Conservation (phyloP, 257 asterid species). For the Coffea eugenioides region DNA sequence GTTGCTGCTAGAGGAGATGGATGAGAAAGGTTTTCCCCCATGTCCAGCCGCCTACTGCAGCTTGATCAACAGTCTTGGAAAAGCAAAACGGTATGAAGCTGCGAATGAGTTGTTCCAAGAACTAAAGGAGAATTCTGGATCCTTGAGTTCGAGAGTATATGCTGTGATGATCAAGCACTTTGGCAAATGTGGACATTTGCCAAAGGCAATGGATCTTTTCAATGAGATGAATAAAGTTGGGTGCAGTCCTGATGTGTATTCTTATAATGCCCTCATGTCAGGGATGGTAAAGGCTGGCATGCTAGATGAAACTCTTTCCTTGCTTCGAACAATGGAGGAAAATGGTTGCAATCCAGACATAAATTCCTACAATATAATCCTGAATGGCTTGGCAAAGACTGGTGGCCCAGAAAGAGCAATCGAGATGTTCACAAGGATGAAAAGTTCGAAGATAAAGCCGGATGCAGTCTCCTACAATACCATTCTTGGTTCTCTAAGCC, state of each 20-base stretch:
- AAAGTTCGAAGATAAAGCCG: conserved; percentile 26
- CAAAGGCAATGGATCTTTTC: conserved; percentile 38
- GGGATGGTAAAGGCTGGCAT: conserved; percentile 42
- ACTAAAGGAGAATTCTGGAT: conserved; percentile 44
- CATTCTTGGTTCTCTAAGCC: conserved; percentile 41
- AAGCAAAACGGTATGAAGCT: conserved; percentile 75
- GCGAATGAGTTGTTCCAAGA: conserved; percentile 53
- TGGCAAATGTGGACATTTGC: conserved; percentile 41
- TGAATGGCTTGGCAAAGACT: conserved; percentile 38
- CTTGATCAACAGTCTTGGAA: conserved; percentile 75
- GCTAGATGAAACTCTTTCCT: conserved; percentile 39
- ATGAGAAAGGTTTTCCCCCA: conserved; percentile 89
- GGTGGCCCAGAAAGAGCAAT: conserved; percentile 37
- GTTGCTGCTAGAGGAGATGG: conserved; percentile 88
- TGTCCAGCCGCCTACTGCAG: conserved; percentile 98
- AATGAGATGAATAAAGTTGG: conserved; percentile 38
- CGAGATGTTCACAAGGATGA: conserved; percentile 40
- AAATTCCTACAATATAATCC: conserved; percentile 38
- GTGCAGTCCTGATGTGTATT: conserved; percentile 41
- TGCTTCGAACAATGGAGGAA: conserved; percentile 36
- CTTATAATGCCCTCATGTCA: conserved; percentile 48
- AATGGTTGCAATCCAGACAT: conserved; percentile 39
- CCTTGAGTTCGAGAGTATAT: conserved; percentile 43
- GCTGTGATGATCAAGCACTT: conserved; percentile 54
- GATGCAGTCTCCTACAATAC: conserved; percentile 45